Conservation (phyloP, 139 green algal species). For the Chlorella sp. region DNA sequence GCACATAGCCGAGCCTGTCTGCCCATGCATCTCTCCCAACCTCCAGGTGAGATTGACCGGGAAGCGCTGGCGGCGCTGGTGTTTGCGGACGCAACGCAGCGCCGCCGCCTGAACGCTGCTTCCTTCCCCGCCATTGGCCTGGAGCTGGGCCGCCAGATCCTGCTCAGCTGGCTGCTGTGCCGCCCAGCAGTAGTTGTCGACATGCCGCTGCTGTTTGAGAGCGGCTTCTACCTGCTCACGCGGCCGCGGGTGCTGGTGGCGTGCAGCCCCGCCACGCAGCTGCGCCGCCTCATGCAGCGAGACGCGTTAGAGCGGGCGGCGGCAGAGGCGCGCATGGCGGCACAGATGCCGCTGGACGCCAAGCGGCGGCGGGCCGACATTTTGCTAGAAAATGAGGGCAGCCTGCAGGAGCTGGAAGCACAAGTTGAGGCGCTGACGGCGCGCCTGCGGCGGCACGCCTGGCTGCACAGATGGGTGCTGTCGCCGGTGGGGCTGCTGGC, state of each 20-base stretch:
- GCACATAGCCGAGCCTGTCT: too few relatives aligned
- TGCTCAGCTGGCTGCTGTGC: slow-evolving; percentile 55
- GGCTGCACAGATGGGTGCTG: slow-evolving; percentile 26
- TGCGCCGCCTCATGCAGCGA: slow-evolving; percentile 61
- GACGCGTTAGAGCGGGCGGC: slow-evolving; percentile 53
- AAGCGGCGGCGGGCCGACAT: slow-evolving; percentile 63
- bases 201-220: slow-evolving; percentile 91
- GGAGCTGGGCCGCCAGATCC: slow-evolving; percentile 55
- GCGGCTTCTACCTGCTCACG: slow-evolving; percentile 45
- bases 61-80: slow-evolving; percentile 66
- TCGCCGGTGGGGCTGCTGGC: slow-evolving; percentile 38
- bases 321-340: slow-evolving; percentile 54
- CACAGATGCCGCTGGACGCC: slow-evolving; percentile 71
- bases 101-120: slow-evolving; percentile 71
- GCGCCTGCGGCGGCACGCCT: slow-evolving; percentile 1
- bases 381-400: slow-evolving; percentile 70
- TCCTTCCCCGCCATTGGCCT: slow-evolving; percentile 72
- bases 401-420: slow-evolving; percentile 39
- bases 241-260: slow-evolving; percentile 63
- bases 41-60: slow-evolving; percentile 64
- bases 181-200: slow-evolving; percentile 70
- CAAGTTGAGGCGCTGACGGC: background rate
- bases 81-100: slow-evolving; percentile 59
- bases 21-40: too few relatives aligned
- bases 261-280: slow-evolving; percentile 53